Base-by-base conservation (phyloP, 257 asterid species). In the Salvia splendens region DNA sequence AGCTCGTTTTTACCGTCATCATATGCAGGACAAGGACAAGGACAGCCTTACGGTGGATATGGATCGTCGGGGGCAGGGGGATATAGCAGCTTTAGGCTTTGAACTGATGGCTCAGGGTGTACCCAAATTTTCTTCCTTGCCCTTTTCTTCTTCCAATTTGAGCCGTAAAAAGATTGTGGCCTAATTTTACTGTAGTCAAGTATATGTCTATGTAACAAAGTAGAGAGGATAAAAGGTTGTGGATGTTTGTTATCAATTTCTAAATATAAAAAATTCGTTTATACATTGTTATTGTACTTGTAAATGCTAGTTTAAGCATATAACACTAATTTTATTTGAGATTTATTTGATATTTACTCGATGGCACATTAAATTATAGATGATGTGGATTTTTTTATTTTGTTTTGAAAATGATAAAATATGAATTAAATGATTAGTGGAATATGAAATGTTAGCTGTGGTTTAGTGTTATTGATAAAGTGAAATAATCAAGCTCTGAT, bases 61-160 rank as follows among this genome's bases (percentile, higher is more conserved):
- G 89, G 96, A 52, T 85, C 92, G 15, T 81, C 89, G 45, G 89
- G 91, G 20, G 67, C 65, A 14, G 95, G 95, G 53, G 95, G 95
- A 12, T 86, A 87, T 59, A 69, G 75, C 73, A 74, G 82, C 76
- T 89, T 69, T 78, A 82, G 96, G 82, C 73, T 75, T 40, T 85
- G 72, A 81, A 61, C 56, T 35, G 42, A 52, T 53, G 43, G n/a
- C 36, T 48, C 4, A 1, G 11, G 49, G 17, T 48, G 24, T 30
- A 36, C 12, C 48, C 12, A 3, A 61, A 17, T 62, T 46, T 12
- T 51, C 64, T 52, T 50, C 16, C 61, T 49, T 8, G 38, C 35
- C 50, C 63, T 17, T 72, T 38, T 0, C 10, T 32, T 17, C 17
- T 10, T 24, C 47, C 28, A 36, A 45, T 14, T 56, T 43, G 56